Percentiles rank a stretch among this genome's conserved stretches.
Conservation (phyloP, 495 filamentous ascomycete genomes). For the Trypethelium eluteriae region DNA sequence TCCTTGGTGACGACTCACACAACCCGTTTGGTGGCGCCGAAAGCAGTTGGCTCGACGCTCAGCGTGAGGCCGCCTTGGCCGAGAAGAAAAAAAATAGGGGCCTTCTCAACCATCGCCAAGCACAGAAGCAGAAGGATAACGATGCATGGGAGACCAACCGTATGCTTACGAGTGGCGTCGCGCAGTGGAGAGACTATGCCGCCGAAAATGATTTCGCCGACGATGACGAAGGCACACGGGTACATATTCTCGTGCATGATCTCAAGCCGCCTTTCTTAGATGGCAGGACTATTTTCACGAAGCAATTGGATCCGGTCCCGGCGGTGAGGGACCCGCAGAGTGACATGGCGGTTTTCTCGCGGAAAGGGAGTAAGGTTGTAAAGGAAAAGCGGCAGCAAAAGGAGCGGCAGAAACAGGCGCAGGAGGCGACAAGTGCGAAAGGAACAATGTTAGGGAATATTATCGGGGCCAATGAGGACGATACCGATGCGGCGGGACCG, state of each 20-base stretch:
- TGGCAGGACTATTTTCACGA: constrained; percentile 90
- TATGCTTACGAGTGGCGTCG: constrained; percentile 94
- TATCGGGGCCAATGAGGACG: constrained; percentile 92
- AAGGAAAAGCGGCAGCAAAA: constrained; percentile 84
- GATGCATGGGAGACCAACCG: constrained; percentile 99
- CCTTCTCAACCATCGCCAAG: constrained; percentile 56
- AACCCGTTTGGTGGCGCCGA: constrained; percentile 57
- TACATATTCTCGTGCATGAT: constrained; percentile 91
- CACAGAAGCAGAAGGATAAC: constrained; percentile 84
- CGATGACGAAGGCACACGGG: constrained; percentile 81
- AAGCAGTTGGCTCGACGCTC: constrained; percentile 63
- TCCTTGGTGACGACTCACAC: constrained; percentile 68
- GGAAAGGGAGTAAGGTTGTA: constrained; percentile 91
- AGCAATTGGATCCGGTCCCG: constrained; percentile 90
- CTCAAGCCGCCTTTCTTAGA: constrained; percentile 93
- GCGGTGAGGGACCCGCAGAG: constrained; percentile 92
- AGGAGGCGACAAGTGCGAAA: constrained; percentile 87
- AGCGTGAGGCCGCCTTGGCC: constrained; percentile 59
- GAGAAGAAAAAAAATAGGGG: constrained; percentile 64
- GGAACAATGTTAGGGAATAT: constrained; percentile 89
- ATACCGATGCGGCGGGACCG: constrained; percentile 78
- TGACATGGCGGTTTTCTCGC: constrained; percentile 97
- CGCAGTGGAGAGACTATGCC: constrained; percentile 68
- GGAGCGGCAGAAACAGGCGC: constrained; percentile 89
- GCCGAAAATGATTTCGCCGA: constrained; percentile 70